Percentiles rank a stretch among this genome's conserved stretches.
Evolutionary conservation across 75 land plant genomes (phyloP).

Genomic region (Selaginella moellendorffii): DNA sequence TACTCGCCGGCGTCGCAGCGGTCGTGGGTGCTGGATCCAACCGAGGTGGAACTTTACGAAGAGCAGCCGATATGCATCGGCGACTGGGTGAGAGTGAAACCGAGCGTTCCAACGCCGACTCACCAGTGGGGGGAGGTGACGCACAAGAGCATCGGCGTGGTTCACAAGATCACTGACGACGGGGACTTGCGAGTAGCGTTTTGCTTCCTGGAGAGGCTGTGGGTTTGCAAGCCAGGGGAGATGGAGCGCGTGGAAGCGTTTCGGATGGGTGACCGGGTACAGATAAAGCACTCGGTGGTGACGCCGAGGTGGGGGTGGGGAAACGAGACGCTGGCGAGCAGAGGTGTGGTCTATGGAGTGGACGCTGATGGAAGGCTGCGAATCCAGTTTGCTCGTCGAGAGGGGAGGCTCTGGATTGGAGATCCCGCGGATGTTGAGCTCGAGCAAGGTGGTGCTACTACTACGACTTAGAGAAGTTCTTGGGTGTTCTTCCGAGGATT

Average conservation of each 20-base stretch:
- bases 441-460: neutral
- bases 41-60: conserved; percentile 71
- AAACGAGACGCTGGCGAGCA: conserved; percentile 74
- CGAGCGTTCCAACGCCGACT: conserved; percentile 45
- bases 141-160: conserved; percentile 68
- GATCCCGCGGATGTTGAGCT: conserved; percentile 88
- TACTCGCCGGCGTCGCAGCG: conserved; percentile 54
- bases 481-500: neutral
- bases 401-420: conserved; percentile 76
- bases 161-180: conserved; percentile 55
- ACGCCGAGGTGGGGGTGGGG: conserved; percentile 89
- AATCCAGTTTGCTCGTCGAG: conserved; percentile 71
- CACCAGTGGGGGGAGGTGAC: conserved; percentile 90
- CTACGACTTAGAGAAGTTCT: no score
- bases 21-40: conserved; percentile 85
- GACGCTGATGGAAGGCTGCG: conserved; percentile 87
- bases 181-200: conserved; percentile 76
- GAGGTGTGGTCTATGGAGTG: conserved; percentile 60
- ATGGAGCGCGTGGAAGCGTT: conserved; percentile 62
- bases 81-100: conserved; percentile 74
- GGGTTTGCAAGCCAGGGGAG: conserved; percentile 77
- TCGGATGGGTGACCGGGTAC: conserved; percentile 57
- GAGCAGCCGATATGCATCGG: conserved; percentile 55
- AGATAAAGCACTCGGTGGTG: conserved; percentile 37
- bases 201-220: conserved; percentile 72